Conservation (phyloP, 768 basidiomycete genomes). For the Suillus subaureus region DNA sequence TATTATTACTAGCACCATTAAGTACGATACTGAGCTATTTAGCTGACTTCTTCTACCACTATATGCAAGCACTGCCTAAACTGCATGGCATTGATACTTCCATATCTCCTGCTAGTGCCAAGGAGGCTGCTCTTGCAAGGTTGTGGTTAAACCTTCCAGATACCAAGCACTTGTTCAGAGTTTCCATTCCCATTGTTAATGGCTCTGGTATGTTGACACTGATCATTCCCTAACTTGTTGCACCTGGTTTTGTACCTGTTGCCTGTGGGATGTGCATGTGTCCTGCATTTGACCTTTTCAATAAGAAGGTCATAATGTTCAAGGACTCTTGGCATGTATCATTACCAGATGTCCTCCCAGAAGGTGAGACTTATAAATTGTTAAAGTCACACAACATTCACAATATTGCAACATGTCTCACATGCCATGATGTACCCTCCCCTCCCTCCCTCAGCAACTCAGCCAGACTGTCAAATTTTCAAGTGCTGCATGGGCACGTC, state of each 20-base stretch:
- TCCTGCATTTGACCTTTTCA: no score
- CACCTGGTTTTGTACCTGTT: no score
- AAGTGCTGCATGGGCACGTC: background rate
- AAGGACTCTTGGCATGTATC: constrained; percentile 11
- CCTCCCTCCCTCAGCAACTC: background rate
- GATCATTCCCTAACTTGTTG: no score
- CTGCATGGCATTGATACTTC: background rate
- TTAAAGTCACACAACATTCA: background rate
- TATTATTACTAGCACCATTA: constrained; percentile 10
- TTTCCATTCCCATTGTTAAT: background rate
- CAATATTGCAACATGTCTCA: constrained; percentile 1
- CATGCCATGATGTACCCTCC: background rate
- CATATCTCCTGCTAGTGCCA: background rate
- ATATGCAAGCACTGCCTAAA: background rate
- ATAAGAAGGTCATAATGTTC: no score
- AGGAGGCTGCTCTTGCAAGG: constrained; percentile 9
- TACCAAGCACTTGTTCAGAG: background rate
- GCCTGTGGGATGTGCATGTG: no score
- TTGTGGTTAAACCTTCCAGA: background rate
- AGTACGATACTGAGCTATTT: background rate
- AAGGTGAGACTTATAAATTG: constrained; percentile 8
- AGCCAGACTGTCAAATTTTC: background rate
- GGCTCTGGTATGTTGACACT: background rate
- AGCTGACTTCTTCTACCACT: background rate
- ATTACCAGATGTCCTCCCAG: background rate